Conservation (phyloP, 352 stramenopile species). For the Phytophthora citricola region DNA sequence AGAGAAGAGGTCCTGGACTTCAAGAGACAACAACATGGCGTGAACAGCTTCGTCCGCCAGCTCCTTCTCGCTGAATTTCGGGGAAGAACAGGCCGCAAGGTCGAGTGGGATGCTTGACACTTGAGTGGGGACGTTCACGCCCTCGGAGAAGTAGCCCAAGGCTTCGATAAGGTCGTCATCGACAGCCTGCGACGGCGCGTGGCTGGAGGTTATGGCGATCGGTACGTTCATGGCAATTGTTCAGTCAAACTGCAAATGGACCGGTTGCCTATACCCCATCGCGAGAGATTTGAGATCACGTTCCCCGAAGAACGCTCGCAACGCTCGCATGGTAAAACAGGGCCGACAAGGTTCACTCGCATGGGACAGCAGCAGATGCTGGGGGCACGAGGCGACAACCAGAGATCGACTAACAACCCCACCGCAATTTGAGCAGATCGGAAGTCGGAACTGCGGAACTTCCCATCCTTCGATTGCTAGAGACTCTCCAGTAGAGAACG, state of each 20-base stretch:
- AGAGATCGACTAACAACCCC: not conserved
- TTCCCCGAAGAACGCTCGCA: not conserved
- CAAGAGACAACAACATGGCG: constrained; percentile 31
- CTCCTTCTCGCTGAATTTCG: constrained; percentile 3
- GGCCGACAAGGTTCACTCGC: constrained; percentile 10
- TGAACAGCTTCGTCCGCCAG: constrained; percentile 12
- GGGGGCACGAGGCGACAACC: not conserved
- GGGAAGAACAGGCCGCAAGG: not conserved
- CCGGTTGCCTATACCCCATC: constrained; percentile 12
- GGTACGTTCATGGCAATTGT: constrained; percentile 6
- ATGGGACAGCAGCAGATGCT: constrained; percentile 18
- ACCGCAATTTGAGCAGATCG: too few relatives aligned
- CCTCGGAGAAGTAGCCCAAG: constrained; percentile 32
- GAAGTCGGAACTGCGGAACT: too few relatives aligned
- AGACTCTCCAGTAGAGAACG: too few relatives aligned
- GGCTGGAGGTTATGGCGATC: not conserved
- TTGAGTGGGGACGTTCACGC: constrained; percentile 3
- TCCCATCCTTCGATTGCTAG: too few relatives aligned
- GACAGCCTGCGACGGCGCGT: not conserved
- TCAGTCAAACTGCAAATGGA: constrained; percentile 21
- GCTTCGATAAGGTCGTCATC: constrained; percentile 37
- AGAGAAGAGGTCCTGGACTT: constrained; percentile 22
- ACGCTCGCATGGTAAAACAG: constrained; percentile 12
- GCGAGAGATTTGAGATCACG: constrained; percentile 9
- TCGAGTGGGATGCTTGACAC: constrained; percentile 7